These are phyloP conservation scores for Aspergillus aculeatus DNA, from an alignment of 2,329 filamentous ascomycete species.

Conservation along the genomic window DNA sequence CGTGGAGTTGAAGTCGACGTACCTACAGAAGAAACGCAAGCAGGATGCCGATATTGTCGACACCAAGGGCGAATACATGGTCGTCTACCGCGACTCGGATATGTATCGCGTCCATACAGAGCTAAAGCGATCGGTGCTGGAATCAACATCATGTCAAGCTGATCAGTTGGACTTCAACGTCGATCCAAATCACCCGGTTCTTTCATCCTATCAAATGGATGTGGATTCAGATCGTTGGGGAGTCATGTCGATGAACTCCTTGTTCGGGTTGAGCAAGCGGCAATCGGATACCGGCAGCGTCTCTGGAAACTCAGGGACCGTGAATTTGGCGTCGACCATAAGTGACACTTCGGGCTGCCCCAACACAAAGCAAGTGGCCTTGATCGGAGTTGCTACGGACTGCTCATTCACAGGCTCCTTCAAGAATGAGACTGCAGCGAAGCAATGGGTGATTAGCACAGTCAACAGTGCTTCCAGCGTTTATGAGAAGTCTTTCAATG, in stretches of 20 bases:
- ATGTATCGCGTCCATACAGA: constrained; percentile 60
- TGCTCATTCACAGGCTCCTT: constrained; percentile 81
- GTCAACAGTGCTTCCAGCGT: constrained; percentile 85
- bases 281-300: constrained; percentile 68
- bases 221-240: constrained; percentile 52
- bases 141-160: constrained; percentile 62
- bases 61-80: constrained; percentile 71
- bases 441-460: constrained; percentile 73
- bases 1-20: constrained; percentile 73
- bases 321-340: constrained; percentile 76
- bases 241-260: constrained; percentile 59
- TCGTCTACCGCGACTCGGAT: constrained; percentile 90
- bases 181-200: constrained; percentile 68
- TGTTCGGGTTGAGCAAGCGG: constrained; percentile 66
- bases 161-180: constrained; percentile 79
- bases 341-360: constrained; percentile 84
- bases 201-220: constrained; percentile 52
- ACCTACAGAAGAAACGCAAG: constrained; percentile 67
- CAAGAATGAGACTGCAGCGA: constrained; percentile 61
- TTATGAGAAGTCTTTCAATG: constrained; percentile 91
- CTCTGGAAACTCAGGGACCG: constrained; percentile 72
- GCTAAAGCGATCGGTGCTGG: constrained; percentile 58
- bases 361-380: constrained; percentile 81
- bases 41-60: constrained; percentile 66
- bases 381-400: constrained; percentile 89